Conservation (phyloP, 2,329 filamentous ascomycete species). For the Alternaria hordeiaustralica region DNA sequence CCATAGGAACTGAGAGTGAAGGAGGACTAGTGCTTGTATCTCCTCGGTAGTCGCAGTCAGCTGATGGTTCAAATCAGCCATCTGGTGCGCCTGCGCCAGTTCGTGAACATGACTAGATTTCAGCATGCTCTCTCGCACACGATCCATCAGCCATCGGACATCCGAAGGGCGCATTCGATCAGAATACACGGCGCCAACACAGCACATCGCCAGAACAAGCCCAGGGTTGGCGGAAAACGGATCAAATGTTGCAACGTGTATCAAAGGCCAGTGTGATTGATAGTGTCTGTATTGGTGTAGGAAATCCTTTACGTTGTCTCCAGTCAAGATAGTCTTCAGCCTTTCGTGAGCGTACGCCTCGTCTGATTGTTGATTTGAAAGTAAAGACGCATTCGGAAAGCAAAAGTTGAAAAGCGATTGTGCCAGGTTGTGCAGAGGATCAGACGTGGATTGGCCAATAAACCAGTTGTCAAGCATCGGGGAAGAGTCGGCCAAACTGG, state of each 20-base stretch:
- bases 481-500: slow-evolving; percentile 51
- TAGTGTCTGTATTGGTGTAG: slow-evolving; percentile 75
- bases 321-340: slow-evolving; percentile 64
- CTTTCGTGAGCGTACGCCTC: slow-evolving; percentile 60
- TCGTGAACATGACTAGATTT: slow-evolving; percentile 61
- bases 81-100: slow-evolving; percentile 45
- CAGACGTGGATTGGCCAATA: slow-evolving; percentile 43
- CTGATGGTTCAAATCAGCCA: slow-evolving; percentile 49
- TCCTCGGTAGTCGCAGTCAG: slow-evolving; percentile 63
- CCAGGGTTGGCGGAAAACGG: slow-evolving; percentile 70
- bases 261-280: slow-evolving; percentile 74
- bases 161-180: slow-evolving; percentile 65
- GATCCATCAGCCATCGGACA: slow-evolving; percentile 72
- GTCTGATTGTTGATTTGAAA: slow-evolving; percentile 27
- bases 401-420: slow-evolving; percentile 57
- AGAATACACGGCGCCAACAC: slow-evolving; percentile 77
- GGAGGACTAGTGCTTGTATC: slow-evolving; percentile 69
- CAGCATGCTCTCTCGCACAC: slow-evolving; percentile 65
- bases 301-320: slow-evolving; percentile 73
- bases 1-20: slow-evolving; percentile 70
- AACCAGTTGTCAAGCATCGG: slow-evolving; percentile 51
- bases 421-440: slow-evolving; percentile 56
- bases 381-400: slow-evolving; percentile 54
- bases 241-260: slow-evolving; percentile 75
- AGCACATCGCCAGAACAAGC: slow-evolving; percentile 73